Conservation (phyloP, 2,329 filamentous ascomycete species). For the Colletotrichum salicis region DNA sequence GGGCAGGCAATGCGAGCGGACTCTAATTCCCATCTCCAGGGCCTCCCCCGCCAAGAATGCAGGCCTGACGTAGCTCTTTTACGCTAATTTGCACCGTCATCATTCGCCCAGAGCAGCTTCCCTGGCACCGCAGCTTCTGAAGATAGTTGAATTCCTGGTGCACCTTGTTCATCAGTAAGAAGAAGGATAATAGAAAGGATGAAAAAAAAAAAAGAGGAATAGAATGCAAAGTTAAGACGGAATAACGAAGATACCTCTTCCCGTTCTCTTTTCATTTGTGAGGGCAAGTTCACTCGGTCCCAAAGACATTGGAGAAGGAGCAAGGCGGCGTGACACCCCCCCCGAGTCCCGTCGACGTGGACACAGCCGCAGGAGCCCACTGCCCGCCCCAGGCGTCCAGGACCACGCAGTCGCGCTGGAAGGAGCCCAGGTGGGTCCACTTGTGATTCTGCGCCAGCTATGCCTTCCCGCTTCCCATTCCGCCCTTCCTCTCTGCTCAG, state of each 20-base stretch:
- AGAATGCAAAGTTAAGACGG: background rate
- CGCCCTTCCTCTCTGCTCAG: background rate
- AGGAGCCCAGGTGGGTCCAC: background rate
- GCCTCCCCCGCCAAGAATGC: conserved; percentile 8
- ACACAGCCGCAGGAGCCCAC: background rate
- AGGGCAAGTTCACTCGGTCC: too few species aligned
- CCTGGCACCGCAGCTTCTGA: background rate
- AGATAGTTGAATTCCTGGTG: background rate
- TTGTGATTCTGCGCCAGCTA: background rate
- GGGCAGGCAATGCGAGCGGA: background rate
- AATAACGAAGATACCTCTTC: too few species aligned
- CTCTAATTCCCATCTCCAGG: background rate
- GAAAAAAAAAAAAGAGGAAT: background rate
- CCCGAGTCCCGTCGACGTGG: background rate
- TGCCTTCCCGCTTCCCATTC: background rate
- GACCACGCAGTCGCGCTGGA: background rate
- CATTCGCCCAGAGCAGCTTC: conserved; percentile 10
- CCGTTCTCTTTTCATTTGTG: too few species aligned
- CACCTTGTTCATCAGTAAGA: background rate
- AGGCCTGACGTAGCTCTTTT: conserved; percentile 27
- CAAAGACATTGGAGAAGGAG: background rate
- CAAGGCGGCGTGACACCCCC: background rate
- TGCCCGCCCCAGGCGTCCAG: background rate
- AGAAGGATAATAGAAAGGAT: background rate
- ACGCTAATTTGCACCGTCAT: conserved; percentile 24